These are phyloP conservation scores for Athelia psychrophila DNA, from an alignment of 1,284 basidiomycete genomes.

Conservation along the genomic window DNA sequence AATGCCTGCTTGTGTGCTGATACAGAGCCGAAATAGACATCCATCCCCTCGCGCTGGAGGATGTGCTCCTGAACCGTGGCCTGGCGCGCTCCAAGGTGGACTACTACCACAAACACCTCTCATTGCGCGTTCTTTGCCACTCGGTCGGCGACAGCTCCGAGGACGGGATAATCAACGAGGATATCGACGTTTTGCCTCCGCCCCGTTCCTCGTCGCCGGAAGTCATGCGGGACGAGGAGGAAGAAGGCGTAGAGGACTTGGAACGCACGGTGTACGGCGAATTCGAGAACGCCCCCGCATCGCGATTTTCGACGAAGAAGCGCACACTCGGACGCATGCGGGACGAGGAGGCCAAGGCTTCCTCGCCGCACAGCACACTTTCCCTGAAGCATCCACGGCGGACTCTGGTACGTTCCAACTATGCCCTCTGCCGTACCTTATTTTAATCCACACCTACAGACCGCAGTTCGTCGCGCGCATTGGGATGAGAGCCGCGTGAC, in stretches of 20 bases:
- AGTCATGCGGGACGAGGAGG: conserved; percentile 14
- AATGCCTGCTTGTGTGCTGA: background rate
- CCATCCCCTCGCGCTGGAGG: conserved; percentile 69
- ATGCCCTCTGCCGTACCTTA: no score
- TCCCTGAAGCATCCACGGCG: no score
- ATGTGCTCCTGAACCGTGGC: conserved; percentile 55
- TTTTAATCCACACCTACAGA: background rate
- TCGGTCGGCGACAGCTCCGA: conserved; percentile 34
- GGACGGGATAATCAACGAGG: conserved; percentile 18
- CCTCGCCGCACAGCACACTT: no score
- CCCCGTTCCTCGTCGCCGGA: conserved; percentile 42
- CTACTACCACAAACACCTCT: conserved; percentile 65
- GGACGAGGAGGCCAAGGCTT: background rate
- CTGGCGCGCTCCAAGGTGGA: conserved; percentile 64
- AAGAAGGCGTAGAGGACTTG: background rate
- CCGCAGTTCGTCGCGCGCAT: conserved; percentile 20
- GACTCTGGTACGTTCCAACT: no score
- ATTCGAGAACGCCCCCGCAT: background rate
- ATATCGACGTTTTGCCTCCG: conserved; percentile 18
- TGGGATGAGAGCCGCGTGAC: conserved; percentile 31
- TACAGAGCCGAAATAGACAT: conserved; percentile 42
- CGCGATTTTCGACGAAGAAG: background rate
- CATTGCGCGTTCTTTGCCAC: conserved; percentile 63
- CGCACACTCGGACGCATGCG: background rate
- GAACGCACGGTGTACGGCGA: background rate